Evolutionary conservation across 176 grass and related monocot species (phyloP).

Genomic region (Guadua angustifolia): DNA sequence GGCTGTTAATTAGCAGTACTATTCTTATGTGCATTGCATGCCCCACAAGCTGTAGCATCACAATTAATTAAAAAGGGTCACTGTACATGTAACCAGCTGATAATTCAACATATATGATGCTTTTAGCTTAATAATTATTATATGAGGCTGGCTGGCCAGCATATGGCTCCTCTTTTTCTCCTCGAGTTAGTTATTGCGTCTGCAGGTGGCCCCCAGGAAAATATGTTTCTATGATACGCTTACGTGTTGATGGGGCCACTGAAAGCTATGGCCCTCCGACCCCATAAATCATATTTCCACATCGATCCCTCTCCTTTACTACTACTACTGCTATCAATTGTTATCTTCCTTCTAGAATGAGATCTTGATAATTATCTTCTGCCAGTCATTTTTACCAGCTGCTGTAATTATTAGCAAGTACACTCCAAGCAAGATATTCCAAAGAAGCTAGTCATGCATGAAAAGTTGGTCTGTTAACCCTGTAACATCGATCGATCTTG

Average conservation of each 20-base stretch:
- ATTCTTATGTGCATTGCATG: neutral
- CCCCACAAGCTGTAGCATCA: constrained; percentile 30
- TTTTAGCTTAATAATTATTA: constrained; percentile 39
- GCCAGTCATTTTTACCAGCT: neutral
- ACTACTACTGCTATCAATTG: neutral
- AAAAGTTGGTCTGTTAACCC: neutral
- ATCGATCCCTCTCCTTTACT: neutral
- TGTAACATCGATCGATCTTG: neutral
- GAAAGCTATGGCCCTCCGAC: constrained; percentile 61
- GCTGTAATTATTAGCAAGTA: neutral
- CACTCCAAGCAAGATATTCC: neutral
- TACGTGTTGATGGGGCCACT: constrained; percentile 42
- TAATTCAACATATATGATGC: constrained; percentile 19
- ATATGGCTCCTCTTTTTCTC: neutral
- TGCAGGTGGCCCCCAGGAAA: constrained; percentile 22
- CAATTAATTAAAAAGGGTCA: constrained; percentile 7
- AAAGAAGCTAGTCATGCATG: neutral
- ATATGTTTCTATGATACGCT: neutral
- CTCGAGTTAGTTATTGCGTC: constrained; percentile 49
- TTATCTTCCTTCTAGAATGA: neutral
- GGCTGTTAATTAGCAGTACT: neutral
- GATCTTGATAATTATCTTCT: neutral
- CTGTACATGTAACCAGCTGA: constrained; percentile 17
- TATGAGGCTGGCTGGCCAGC: neutral
- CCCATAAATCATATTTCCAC: constrained; percentile 47